Evolutionary conservation across 2,329 filamentous ascomycete species (phyloP), one percentile per base, ranked within the genome.

Genomic region (Talaromyces sp.): DNA sequence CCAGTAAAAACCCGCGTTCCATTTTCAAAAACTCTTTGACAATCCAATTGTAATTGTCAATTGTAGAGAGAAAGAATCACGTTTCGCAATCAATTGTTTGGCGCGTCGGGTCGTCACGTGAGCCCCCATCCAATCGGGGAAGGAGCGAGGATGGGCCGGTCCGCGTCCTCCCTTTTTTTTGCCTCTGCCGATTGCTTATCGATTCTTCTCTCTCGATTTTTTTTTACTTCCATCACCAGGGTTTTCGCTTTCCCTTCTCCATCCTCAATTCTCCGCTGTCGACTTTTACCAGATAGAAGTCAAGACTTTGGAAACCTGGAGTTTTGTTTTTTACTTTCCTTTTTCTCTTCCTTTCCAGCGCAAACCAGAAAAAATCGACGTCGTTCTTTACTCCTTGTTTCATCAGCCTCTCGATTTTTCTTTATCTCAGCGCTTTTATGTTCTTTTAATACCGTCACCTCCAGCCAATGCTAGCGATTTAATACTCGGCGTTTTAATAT

Each of bases 291-390:
- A 14, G 19, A 31, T 27, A 19, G 35, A 17, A 17, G 14, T 27
- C 27, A 48, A 48, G 8, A 26, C 27, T 41, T 43, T 48, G 41
- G 50, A 46, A 9, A 55, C 43, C 50, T 58, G 59, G 35, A 24
- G 26, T 50, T 32, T n/a, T 38, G 38, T 50, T 59, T 41, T 35
- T 7, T 58, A 60, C 54, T 62, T 26, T 21, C 51, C 53, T 58
- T 59, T 46, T 64, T 64, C 4, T 21, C 19, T 46, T 46, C 9
- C 11, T 24, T 19, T 12, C 24, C 19, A 11, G n/a, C 43, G 21
- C 19, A n/a, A 12, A 46, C 10, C 52, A 52, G 54, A 8, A 17
- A 27, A n/a, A 27, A 46, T 35, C 29, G 46, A 17, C n/a, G 32
- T 41, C 27, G 38, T 24, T 46, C 43, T 46, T 46, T 46, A 24